These are phyloP conservation scores for Elsinoe perseae DNA, from an alignment of 2,329 filamentous ascomycete genomes.

Conservation along the genomic window DNA sequence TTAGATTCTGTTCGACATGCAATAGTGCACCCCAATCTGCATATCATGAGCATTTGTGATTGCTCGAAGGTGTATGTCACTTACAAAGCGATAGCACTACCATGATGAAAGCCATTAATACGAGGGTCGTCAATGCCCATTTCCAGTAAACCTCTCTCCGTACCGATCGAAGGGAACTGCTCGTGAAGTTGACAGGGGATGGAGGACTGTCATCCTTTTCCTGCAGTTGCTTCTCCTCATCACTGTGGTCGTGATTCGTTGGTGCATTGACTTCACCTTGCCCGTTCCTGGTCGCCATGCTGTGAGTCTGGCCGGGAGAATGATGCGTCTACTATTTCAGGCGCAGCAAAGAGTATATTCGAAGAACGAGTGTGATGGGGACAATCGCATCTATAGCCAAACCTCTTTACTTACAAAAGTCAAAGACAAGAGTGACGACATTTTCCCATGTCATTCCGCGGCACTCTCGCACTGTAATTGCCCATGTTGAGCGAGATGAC, in stretches of 20 bases:
- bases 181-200: constrained; percentile 41
- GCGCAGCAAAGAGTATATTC: no score
- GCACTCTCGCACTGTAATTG: background rate
- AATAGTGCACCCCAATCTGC: constrained; percentile 51
- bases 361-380: background rate
- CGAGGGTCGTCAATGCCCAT: constrained; percentile 39
- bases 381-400: background rate
- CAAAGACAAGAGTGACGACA: constrained; percentile 5
- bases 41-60: background rate
- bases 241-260: constrained; percentile 6
- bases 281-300: background rate
- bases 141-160: constrained; percentile 34
- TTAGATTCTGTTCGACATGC: constrained; percentile 42
- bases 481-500: background rate
- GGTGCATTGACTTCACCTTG: background rate
- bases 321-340: no score
- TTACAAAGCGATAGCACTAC: constrained; percentile 47
- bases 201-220: constrained; percentile 20
- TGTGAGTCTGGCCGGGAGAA: background rate
- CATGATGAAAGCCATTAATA: constrained; percentile 51
- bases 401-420: background rate
- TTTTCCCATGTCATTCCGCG: background rate
- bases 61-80: background rate
- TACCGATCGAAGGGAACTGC: constrained; percentile 34
- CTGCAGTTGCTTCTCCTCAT: background rate